Conservation (phyloP, 2,329 filamentous ascomycete species). For the Pseudogymnoascus sp. region DNA sequence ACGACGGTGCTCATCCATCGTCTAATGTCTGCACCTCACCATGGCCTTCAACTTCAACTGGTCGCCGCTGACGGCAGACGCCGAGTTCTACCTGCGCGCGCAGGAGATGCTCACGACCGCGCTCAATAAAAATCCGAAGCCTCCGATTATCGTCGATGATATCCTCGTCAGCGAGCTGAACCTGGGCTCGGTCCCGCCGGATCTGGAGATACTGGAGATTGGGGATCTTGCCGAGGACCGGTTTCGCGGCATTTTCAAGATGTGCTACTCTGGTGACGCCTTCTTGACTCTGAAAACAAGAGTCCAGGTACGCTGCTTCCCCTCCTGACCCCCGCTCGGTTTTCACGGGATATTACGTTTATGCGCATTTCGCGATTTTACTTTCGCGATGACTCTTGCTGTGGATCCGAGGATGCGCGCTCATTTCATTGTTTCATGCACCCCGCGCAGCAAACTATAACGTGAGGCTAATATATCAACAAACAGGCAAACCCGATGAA, state of each 20-base stretch:
- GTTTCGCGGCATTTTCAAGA: conserved; percentile 98
- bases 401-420: not conserved
- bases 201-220: conserved; percentile 95
- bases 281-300: conserved; percentile 91
- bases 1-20: not conserved
- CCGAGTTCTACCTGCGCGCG: conserved; percentile 78
- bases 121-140: conserved; percentile 95
- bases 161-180: conserved; percentile 98
- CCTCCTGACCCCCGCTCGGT: not conserved
- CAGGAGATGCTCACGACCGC: conserved; percentile 91
- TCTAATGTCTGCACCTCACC: conserved; percentile 14
- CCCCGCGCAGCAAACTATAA: conserved; percentile 21
- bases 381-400: not conserved
- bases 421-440: not conserved
- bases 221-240: conserved; percentile 94
- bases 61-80: conserved; percentile 96
- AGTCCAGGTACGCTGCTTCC: conserved; percentile 62
- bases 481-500: conserved; percentile 84
- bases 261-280: conserved; percentile 94
- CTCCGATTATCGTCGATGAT: conserved; percentile 98
- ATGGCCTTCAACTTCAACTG: conserved; percentile 99
- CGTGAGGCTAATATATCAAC: conserved; percentile 41
- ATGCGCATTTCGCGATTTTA: not conserved
- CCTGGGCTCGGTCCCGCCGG: conserved; percentile 85
- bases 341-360: not conserved